Base-by-base conservation (phyloP, 192 early-diverging fungal genomes). In the Coemansia sp. region DNA sequence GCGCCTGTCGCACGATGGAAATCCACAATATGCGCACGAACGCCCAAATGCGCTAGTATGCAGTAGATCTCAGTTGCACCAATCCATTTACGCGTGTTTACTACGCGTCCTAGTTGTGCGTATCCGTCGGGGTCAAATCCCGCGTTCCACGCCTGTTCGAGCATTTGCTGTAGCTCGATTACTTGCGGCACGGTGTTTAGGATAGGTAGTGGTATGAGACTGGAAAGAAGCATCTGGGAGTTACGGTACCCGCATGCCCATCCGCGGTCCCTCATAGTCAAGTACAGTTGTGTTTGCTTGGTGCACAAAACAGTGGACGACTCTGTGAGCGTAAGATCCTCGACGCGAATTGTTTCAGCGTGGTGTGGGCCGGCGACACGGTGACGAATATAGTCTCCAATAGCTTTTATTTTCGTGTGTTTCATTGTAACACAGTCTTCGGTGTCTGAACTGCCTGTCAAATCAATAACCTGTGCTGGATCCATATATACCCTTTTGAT, bases 191-290 rank as follows among this genome's bases (percentile, higher is more conserved):
- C 46, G 60, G 26, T 14, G n/a, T 15, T 42, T 26, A 36, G 17
- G 11, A 10, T 23, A 49, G 15, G 44, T 31, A 28, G 42, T 12
- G 46, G 14, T 52, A 57, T 71, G 10, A 81, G 70, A 26, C 82
- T 84, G 7, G 84, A 82, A 22, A 91, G 59, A 2, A 89, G 65
- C 84, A 87, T 89, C 58, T 89, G 88, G 25, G 82, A 78, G 65
- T 89, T 91, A 12, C 88, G 78, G 58, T 91, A 89, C 2, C 88
- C 90, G 50, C 90, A 91, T 3, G 84, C 88, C 88, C 87, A 91
- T 4, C 85, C 84, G 12, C 78, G 67, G 62, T 89, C 87, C 2
- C 64, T 4, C 1, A 64, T 70, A 2, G 72, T 52, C 48, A 52
- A 65, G 53, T 65, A 56, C 20, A 68, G 53, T 50, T 63, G 69